A percentile compares a stretch with the other conserved stretches of the same genome.
These are phyloP conservation scores for Aureobasidium uvarum DNA, from an alignment of 2,329 filamentous ascomycete species.

Conservation along the genomic window DNA sequence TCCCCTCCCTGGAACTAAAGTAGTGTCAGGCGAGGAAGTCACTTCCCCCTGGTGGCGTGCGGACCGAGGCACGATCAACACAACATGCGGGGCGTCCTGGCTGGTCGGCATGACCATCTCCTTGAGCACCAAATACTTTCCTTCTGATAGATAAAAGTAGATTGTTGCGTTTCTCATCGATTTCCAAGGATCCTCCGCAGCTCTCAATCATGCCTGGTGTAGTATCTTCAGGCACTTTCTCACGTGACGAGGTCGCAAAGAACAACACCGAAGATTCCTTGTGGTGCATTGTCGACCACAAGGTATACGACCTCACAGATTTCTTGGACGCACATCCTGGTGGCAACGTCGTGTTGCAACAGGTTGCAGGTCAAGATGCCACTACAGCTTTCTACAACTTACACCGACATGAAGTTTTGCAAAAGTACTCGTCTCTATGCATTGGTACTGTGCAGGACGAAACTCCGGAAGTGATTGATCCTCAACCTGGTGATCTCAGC, in stretches of 20 bases:
- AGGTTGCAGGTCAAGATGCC: constrained; percentile 78
- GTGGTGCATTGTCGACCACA: constrained; percentile 83
- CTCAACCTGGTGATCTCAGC: constrained; percentile 68
- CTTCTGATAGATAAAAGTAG: neutral
- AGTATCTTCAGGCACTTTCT: constrained; percentile 34
- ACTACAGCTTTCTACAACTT: constrained; percentile 88
- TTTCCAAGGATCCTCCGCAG: neutral
- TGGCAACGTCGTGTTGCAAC: constrained; percentile 73
- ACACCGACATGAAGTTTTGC: constrained; percentile 83
- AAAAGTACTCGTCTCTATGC: constrained; percentile 72
- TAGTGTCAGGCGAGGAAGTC: too few relatives aligned
- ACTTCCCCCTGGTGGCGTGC: too few relatives aligned
- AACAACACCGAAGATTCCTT: constrained; percentile 73
- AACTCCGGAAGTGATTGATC: constrained; percentile 68
- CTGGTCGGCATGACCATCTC: neutral
- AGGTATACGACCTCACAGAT: constrained; percentile 82
- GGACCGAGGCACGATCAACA: constrained; percentile 8
- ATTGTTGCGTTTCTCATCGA: neutral
- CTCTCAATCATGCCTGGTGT: neutral
- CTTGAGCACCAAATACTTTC: neutral
- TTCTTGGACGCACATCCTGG: constrained; percentile 84
- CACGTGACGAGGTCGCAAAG: constrained; percentile 64
- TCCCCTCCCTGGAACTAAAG: too few relatives aligned
- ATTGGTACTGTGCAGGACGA: constrained; percentile 75
- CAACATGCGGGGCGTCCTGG: neutral